A percentile compares a stretch with the other conserved stretches of the same genome.
Evolutionary conservation across 2,329 filamentous ascomycete genomes (phyloP).

Genomic region (Stachybotrys chlorohalonatus): DNA sequence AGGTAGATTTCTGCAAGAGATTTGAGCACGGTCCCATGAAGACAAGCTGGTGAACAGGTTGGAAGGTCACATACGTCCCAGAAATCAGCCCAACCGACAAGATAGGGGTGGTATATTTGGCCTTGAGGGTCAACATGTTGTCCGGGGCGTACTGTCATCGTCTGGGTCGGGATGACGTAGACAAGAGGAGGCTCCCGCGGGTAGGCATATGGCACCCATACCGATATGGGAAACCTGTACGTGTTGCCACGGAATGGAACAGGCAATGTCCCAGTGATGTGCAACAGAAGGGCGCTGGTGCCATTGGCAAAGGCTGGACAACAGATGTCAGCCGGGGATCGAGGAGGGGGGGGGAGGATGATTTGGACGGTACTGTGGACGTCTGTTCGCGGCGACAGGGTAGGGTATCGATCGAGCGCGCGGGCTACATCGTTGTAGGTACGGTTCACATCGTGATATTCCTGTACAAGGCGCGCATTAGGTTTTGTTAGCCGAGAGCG

Average conservation of each 20-base stretch:
- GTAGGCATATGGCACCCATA: constrained; percentile 92
- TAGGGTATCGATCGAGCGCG: constrained; percentile 68
- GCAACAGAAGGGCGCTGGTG: constrained; percentile 74
- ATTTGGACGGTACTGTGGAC: constrained; percentile 65
- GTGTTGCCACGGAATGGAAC: constrained; percentile 80
- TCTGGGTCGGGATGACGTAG: constrained; percentile 81
- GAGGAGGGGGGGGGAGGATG: constrained; percentile 1
- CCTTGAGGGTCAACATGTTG: constrained; percentile 94
- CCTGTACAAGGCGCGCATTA: constrained; percentile 39
- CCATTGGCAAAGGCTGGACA: constrained; percentile 77
- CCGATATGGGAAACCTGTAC: constrained; percentile 82
- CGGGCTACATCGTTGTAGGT: constrained; percentile 89
- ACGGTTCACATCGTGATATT: constrained; percentile 87
- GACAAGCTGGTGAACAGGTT: neutral
- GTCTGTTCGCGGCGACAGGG: constrained; percentile 78
- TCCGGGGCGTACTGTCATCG: constrained; percentile 82
- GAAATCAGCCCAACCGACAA: constrained; percentile 80
- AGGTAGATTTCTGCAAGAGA: constrained; percentile 59
- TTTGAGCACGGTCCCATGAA: neutral
- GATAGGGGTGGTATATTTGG: constrained; percentile 89
- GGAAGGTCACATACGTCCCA: constrained; percentile 62
- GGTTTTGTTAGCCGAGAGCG: constrained; percentile 2
- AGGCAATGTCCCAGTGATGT: constrained; percentile 81
- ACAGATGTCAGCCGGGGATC: constrained; percentile 4
- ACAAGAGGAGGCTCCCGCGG: constrained; percentile 76